phyloP scores from a whole-genome alignment of 768 basidiomycete genomes.

The Suillus plorans region DNA sequence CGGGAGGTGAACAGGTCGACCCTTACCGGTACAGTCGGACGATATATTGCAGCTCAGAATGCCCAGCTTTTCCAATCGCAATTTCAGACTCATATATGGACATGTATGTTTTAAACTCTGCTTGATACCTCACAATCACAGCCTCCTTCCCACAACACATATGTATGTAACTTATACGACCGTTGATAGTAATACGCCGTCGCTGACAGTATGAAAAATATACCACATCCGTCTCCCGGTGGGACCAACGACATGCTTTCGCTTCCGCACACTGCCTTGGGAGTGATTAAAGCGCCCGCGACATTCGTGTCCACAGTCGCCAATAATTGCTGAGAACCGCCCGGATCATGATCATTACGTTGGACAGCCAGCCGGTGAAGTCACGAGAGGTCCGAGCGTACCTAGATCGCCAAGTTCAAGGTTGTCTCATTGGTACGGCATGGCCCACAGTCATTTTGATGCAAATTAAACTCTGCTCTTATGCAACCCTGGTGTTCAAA shows the following conservation, averaged over 20 bases:
- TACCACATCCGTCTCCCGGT: not conserved
- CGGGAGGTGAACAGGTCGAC: constrained; percentile 11
- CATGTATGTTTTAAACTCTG: not conserved
- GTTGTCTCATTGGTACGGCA: not conserved
- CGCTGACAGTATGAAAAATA: not conserved
- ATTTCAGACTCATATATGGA: not conserved
- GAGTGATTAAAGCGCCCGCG: not conserved
- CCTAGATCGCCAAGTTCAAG: not conserved
- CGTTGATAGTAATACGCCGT: not conserved
- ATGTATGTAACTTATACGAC: not conserved
- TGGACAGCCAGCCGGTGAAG: not conserved
- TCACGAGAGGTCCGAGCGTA: not conserved
- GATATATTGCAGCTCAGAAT: not conserved
- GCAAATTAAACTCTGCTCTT: not conserved
- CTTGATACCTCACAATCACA: not conserved
- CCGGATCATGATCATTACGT: not conserved
- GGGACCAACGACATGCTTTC: not conserved
- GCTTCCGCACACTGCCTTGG: not conserved
- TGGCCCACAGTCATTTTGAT: not conserved
- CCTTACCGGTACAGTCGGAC: not conserved
- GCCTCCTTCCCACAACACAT: not conserved
- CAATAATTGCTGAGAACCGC: not conserved
- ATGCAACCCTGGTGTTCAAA: not conserved
- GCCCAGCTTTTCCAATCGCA: not conserved
- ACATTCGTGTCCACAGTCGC: not conserved